Percentiles rank a stretch among this genome's conserved stretches.
These are phyloP conservation scores for Terana coerulea DNA, from an alignment of 768 basidiomycete species.

Conservation along the genomic window DNA sequence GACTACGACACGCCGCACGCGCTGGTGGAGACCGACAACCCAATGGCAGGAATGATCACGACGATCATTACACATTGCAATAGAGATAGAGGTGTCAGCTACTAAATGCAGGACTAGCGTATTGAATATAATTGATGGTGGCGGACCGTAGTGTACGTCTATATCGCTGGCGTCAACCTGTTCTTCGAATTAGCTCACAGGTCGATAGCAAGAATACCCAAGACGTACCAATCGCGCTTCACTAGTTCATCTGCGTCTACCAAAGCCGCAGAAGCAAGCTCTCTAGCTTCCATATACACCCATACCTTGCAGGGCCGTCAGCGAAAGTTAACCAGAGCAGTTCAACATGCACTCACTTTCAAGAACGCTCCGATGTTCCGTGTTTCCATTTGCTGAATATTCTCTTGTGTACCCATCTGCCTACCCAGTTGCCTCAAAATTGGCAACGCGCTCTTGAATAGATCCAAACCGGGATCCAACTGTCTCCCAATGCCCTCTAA, in stretches of 20 bases:
- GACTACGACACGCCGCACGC: no score
- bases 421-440: constrained; percentile 89
- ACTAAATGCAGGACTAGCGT: no score
- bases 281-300: constrained; percentile 91
- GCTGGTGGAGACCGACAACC: no score
- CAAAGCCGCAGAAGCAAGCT: constrained; percentile 75
- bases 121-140: no score
- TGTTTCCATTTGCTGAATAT: constrained; percentile 56
- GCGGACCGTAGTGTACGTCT: constrained; percentile 7
- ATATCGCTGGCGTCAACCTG: constrained; percentile 53
- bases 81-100: no score
- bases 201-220: constrained; percentile 1
- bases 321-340: neutral
- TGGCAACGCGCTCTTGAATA: constrained; percentile 94
- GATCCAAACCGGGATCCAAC: constrained; percentile 85
- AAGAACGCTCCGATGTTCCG: constrained; percentile 81
- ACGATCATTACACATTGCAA: no score
- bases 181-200: constrained; percentile 10
- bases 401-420: constrained; percentile 80
- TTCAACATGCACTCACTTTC: constrained; percentile 55
- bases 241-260: constrained; percentile 83
- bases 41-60: no score
- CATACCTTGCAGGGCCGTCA: constrained; percentile 56
- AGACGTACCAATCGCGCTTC: constrained; percentile 80
- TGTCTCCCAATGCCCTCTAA: constrained; percentile 95